A percentile compares a stretch with the other conserved stretches of the same genome.
Conservation (phyloP, 31 red algal genomes). For the Asparagopsis taxiformis region DNA sequence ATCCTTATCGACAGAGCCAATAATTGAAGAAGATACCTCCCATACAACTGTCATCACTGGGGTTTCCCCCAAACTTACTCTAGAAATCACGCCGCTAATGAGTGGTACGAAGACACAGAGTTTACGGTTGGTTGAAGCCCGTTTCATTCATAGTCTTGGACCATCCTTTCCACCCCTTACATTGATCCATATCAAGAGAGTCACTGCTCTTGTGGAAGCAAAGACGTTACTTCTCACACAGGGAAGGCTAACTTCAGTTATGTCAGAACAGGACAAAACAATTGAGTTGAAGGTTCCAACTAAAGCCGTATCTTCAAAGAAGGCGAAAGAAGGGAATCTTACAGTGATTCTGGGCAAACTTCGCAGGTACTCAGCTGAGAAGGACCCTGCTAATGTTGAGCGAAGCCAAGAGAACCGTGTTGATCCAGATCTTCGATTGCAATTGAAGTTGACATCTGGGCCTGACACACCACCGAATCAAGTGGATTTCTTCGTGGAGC, state of each 20-base stretch:
- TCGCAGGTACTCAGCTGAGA: background rate
- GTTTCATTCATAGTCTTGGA: constrained; percentile 55
- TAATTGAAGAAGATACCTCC: constrained; percentile 36
- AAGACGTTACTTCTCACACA: constrained; percentile 63
- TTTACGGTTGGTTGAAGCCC: constrained; percentile 43
- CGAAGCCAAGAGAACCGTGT: background rate
- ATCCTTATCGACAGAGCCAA: constrained; percentile 37
- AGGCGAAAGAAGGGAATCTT: constrained; percentile 23
- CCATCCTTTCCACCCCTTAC: constrained; percentile 44
- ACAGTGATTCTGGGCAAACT: constrained; percentile 24
- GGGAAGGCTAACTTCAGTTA: constrained; percentile 6
- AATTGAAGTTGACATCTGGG: constrained; percentile 42
- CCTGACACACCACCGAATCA: constrained; percentile 30
- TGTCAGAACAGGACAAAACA: background rate
- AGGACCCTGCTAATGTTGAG: background rate
- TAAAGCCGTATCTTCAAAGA: background rate
- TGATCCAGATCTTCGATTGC: constrained; percentile 67
- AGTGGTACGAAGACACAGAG: constrained; percentile 50
- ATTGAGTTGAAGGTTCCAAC: background rate
- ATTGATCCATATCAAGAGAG: constrained; percentile 41
- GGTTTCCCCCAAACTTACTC: constrained; percentile 60
- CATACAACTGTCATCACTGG: constrained; percentile 69
- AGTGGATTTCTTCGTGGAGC: constrained; percentile 44
- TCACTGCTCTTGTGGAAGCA: constrained; percentile 60
- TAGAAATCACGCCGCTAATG: constrained; percentile 66